Base-by-base conservation (phyloP, 345 rosid genomes). In the Gossypium thurberi region DNA sequence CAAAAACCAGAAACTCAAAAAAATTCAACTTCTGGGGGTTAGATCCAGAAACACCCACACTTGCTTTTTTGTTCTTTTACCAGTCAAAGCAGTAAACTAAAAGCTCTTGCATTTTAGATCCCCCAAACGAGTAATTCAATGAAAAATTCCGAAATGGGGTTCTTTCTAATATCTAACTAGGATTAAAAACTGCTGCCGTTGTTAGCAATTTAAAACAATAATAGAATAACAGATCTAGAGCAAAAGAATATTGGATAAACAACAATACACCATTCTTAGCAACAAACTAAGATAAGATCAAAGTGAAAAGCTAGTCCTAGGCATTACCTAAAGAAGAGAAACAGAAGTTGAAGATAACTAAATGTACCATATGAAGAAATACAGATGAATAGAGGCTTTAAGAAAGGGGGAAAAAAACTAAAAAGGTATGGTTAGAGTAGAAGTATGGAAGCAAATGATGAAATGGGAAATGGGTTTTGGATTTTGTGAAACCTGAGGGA, bases 141-240 rank as follows among this genome's bases (percentile, higher is more conserved):
- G 3, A 55, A 18, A 28, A 59, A 13, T 57, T 63, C 52, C 63
- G 15, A n/a, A 20, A 6, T 47, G 37, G 26, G 52, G 25, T 20
- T 5, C 7, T 33, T 50, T 21, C 46, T 13, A 28, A 42, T 2
- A 51, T 3, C 52, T 9, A 47, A 71, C 50, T 21, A 26, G 23
- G 8, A 2, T 53, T 13, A 6, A 51, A 43, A 42, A 51, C 6
- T 26, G 25, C 13, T 56, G 42, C 25, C 56, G 28, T 57, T 18
- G 57, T 43, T 33, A 23, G 26, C 47, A 40, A 60, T 18, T 18
- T 33, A 9, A 52, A 51, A 56, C 48, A 3, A 26, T 20, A 10
- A 66, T 58, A 71, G 81, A 83, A 47, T 2, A 20, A 66, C 68
- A 78, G 81, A 83, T 81, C 86, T 69, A 65, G 25, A 69, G 73